Conservation (phyloP, 225 moss, liverwort and hornwort species). For the Marchantia paleacea region DNA sequence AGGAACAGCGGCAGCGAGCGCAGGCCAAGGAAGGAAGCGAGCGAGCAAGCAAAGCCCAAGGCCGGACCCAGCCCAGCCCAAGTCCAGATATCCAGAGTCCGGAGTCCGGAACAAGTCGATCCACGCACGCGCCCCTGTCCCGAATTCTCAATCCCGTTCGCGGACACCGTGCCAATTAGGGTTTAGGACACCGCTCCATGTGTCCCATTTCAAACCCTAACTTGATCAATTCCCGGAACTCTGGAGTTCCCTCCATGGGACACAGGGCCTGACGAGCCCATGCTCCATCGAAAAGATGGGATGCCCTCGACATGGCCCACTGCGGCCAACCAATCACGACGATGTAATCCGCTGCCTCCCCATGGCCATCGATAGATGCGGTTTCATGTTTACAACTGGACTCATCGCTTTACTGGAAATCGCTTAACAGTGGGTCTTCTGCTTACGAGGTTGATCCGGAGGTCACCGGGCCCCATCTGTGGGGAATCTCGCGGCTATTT, state of each 20-base stretch:
- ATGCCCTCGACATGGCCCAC: not conserved
- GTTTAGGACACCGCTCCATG: conserved; percentile 14
- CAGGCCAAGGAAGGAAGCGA: not conserved
- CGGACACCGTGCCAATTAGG: conserved; percentile 15
- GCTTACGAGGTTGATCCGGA: not conserved
- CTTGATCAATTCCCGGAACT: not conserved
- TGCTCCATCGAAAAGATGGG: not conserved
- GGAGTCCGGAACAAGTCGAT: not conserved
- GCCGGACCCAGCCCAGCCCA: not conserved
- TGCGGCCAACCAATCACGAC: not conserved
- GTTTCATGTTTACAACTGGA: not conserved
- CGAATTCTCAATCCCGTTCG: not conserved
- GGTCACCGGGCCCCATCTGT: conserved; percentile 4
- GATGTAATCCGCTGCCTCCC: not conserved
- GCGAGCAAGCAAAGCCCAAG: not conserved
- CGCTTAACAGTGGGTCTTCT: not conserved
- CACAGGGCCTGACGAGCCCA: no score
- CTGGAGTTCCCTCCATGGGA: not conserved
- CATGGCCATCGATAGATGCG: not conserved
- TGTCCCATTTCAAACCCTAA: conserved; percentile 5
- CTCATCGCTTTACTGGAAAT: not conserved
- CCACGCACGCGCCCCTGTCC: not conserved
- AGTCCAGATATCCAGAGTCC: no score
- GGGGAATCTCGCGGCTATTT: not conserved
- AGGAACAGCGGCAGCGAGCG: not conserved